These are phyloP conservation scores for Dalbergia cochinchinensis DNA, from an alignment of 306 rosid genomes.

Conservation along the genomic window DNA sequence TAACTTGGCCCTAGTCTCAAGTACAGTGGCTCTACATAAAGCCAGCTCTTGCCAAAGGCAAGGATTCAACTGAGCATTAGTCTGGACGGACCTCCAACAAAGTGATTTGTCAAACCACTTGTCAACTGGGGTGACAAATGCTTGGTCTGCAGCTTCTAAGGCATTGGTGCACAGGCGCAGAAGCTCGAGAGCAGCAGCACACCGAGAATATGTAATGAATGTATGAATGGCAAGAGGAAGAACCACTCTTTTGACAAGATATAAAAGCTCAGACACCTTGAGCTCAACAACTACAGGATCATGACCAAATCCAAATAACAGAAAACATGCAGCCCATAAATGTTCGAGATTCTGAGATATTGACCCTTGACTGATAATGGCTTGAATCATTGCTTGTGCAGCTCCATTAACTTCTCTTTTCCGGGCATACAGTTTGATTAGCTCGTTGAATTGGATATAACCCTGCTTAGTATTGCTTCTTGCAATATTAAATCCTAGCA, in stretches of 20 bases:
- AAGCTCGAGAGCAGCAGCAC: slow-evolving; percentile 81
- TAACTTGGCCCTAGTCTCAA: slow-evolving; percentile 86
- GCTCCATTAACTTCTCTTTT: slow-evolving; percentile 66
- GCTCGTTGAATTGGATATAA: slow-evolving; percentile 66
- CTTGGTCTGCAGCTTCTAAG: slow-evolving; percentile 90
- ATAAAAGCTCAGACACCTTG: slow-evolving; percentile 71
- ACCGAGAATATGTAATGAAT: slow-evolving; percentile 81
- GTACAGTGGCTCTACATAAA: slow-evolving; percentile 76
- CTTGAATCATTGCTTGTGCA: slow-evolving; percentile 82
- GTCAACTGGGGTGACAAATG: slow-evolving; percentile 80
- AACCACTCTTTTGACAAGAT: slow-evolving; percentile 67
- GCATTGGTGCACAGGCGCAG: slow-evolving; percentile 79
- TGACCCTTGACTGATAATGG: slow-evolving; percentile 66
- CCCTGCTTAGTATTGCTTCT: slow-evolving; percentile 68
- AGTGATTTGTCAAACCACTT: slow-evolving; percentile 84
- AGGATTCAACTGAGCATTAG: slow-evolving; percentile 85
- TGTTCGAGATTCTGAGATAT: slow-evolving; percentile 68
- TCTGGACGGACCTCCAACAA: slow-evolving; percentile 82
- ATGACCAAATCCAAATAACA: slow-evolving; percentile 78
- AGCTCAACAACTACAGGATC: slow-evolving; percentile 79
- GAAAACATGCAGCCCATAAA: slow-evolving; percentile 87
- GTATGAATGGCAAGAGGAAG: slow-evolving; percentile 82
- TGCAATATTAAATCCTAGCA: slow-evolving; percentile 79
- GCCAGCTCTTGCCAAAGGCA: slow-evolving; percentile 93
- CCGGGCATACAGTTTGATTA: slow-evolving; percentile 69